Evolutionary conservation across 345 rosid genomes (phyloP).

Genomic region (Raphanus sativus): DNA sequence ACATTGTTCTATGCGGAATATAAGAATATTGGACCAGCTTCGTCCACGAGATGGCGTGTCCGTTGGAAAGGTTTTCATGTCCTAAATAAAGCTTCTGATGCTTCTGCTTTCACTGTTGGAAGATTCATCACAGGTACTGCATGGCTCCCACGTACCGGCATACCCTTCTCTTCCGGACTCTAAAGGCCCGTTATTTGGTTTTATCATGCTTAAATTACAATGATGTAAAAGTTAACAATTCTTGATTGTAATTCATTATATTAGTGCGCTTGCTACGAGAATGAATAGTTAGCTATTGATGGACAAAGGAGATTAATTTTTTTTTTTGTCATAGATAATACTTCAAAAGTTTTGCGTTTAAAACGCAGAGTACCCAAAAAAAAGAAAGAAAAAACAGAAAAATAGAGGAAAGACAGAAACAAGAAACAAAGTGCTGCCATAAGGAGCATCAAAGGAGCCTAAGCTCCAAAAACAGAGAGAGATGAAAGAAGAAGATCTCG

Average conservation of each 20-base stretch:
- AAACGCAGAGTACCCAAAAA: no score
- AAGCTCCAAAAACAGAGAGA: no score
- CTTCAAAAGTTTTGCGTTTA: no score
- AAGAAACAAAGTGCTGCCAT: no score
- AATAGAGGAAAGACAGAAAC: no score
- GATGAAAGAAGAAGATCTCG: no score
- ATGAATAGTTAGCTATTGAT: neutral
- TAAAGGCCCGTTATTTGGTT: constrained; percentile 5
- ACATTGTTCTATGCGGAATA: constrained; percentile 75
- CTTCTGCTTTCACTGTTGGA: constrained; percentile 53
- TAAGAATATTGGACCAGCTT: constrained; percentile 65
- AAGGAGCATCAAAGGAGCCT: no score
- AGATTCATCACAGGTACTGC: constrained; percentile 50
- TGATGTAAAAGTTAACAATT: constrained; percentile 9
- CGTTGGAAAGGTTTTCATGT: constrained; percentile 70
- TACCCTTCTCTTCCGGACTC: constrained; percentile 62
- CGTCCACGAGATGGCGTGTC: constrained; percentile 55
- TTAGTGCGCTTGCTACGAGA: neutral
- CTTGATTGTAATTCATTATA: neutral
- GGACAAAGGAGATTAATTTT: neutral
- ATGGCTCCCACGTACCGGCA: constrained; percentile 61
- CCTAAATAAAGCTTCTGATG: constrained; percentile 46
- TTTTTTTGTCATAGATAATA: neutral
- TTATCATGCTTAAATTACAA: neutral
- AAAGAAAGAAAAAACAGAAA: no score